A percentile compares a stretch with the other conserved stretches of the same genome.
Conservation (phyloP, 129 eudicot species). For the Solidago caesia region DNA sequence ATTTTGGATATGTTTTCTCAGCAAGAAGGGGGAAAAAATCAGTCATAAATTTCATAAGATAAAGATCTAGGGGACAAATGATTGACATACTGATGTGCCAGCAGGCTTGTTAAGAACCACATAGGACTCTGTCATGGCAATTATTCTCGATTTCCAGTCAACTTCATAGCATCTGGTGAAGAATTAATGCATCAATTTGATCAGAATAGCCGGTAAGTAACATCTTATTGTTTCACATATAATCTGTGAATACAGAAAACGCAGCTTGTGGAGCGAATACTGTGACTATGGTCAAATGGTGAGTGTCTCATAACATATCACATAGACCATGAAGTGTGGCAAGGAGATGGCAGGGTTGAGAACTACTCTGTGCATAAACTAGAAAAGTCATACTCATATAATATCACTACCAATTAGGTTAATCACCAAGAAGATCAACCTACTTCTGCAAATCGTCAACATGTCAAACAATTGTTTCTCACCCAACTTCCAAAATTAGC, state of each 20-base stretch:
- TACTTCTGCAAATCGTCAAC: constrained; percentile 3
- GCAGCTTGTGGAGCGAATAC: no score
- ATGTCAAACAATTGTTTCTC: not conserved
- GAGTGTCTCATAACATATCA: no score
- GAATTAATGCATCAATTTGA: not conserved
- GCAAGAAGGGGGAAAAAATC: not conserved
- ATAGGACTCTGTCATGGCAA: constrained; percentile 81
- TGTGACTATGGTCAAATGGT: no score
- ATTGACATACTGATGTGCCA: constrained; percentile 84
- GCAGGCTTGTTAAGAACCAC: constrained; percentile 97
- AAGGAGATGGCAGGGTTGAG: no score
- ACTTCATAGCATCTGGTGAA: constrained; percentile 80
- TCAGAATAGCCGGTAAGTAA: constrained; percentile 24
- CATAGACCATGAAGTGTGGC: no score
- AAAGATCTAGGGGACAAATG: constrained; percentile 17
- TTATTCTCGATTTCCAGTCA: constrained; percentile 89
- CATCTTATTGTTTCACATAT: constrained; percentile 1
- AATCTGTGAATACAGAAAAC: no score
- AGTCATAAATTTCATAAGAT: not conserved
- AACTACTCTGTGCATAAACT: no score
- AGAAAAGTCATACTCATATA: no score
- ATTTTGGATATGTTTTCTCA: not conserved
- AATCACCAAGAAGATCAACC: constrained; percentile 6
- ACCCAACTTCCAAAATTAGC: not conserved
- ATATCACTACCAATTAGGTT: not conserved